Percentiles rank a stretch among this genome's conserved stretches.
phyloP scores from a whole-genome alignment of 2,329 filamentous ascomycete genomes.

The Zymoseptoria tritici region DNA sequence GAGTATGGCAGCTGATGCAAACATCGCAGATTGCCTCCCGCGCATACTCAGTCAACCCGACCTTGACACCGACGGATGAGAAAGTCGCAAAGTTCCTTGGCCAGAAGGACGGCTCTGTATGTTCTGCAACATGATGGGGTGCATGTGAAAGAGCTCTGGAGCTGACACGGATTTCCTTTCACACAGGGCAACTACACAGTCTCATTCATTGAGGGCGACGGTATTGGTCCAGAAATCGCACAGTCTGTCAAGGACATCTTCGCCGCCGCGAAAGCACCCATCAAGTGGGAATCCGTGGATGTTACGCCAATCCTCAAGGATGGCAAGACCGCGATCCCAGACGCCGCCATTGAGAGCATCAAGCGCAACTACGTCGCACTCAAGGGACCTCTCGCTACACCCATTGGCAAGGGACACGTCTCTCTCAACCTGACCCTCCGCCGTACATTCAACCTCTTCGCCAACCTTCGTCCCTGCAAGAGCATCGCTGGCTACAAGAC shows the following conservation, averaged over 20 bases:
- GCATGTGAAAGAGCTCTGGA: constrained; percentile 3
- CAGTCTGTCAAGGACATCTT: constrained; percentile 99
- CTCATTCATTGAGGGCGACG: constrained; percentile 96
- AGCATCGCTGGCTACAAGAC: constrained; percentile 98
- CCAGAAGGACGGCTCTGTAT: constrained; percentile 77
- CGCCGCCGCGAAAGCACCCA: constrained; percentile 86
- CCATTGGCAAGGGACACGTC: constrained; percentile 97
- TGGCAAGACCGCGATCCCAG: constrained; percentile 90
- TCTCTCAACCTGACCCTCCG: constrained; percentile 97
- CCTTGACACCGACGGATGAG: constrained; percentile 46
- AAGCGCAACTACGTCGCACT: constrained; percentile 93
- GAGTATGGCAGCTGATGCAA: constrained; percentile 3
- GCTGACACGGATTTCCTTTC: constrained; percentile 2
- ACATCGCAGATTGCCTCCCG: neutral
- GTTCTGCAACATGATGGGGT: constrained; percentile 27
- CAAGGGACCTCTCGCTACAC: constrained; percentile 96
- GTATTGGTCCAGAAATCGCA: constrained; percentile 92
- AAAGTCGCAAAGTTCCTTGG: constrained; percentile 91
- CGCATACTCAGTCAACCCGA: constrained; percentile 6
- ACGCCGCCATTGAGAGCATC: constrained; percentile 88
- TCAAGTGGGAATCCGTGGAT: constrained; percentile 96
- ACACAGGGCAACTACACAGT: constrained; percentile 85
- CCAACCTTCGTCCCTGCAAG: constrained; percentile 96
- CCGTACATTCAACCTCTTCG: constrained; percentile 99
- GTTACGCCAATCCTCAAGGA: constrained; percentile 90